Base-by-base conservation (phyloP, 495 filamentous ascomycete genomes). In the Talaromyces ruber region DNA sequence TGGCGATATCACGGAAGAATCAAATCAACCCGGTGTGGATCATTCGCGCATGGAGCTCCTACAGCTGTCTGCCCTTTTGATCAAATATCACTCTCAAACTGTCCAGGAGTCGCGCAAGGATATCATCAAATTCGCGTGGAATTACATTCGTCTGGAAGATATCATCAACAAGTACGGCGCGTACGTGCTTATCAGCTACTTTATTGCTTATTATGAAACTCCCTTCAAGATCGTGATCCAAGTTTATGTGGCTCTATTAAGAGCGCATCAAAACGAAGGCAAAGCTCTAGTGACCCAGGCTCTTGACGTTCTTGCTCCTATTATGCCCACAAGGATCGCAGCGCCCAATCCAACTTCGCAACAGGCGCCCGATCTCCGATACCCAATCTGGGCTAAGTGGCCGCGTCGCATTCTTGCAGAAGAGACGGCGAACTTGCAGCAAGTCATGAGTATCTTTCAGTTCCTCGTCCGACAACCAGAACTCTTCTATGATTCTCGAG, bases 141-240 rank as follows among this genome's bases (percentile, higher is more conserved):
- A 92, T 28, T 98, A 94, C 69, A 98, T 98, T 62, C 86, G 91
- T 18, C 85, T 99, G 24, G 95, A 99, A 70, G 95, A 99, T 71
- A 90, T 96, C 63, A 97, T 99, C 79, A 98, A 98, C 78, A 99
- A 99, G 70, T 92, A 98, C 71, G 95, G 93, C 21, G 93, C 95
- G 6, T 98, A 99, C 69, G 93, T 97, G 11, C 83, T 98, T 3
- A 96, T 98, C 64, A 93, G 89, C 8, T 98, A 96, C 73, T 99
- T 99, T 78, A 97, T 98, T 64, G 90, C 91, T 0, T 88, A 94
- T 64, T 99, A 96, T 66, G 95, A 99, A 67, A 97, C 95, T 0
- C 95, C 95, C 0, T 82, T 89, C 56, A 98, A 98, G 79, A 97
- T 99, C 58, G 92, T 93, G 3, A 88, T 87, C 16, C 93, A 97